These are phyloP conservation scores for Sugiyamaella marilandica DNA, from an alignment of 805 yeast genomes.

Conservation along the genomic window DNA sequence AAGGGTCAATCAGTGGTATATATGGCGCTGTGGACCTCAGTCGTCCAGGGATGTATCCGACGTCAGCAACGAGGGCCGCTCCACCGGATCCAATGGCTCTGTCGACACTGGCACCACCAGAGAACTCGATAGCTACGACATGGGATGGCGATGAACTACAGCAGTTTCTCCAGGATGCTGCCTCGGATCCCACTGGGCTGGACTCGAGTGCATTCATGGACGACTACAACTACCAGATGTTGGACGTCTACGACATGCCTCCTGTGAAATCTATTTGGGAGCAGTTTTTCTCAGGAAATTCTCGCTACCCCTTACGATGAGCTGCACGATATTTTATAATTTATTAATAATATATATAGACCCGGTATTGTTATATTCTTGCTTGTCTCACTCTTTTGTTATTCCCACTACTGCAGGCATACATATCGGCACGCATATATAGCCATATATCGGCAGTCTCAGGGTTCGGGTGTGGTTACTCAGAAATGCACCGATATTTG, in stretches of 20 bases:
- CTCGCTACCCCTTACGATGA: background rate
- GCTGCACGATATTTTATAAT: background rate
- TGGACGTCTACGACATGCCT: background rate
- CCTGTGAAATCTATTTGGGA: background rate
- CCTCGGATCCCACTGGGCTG: background rate
- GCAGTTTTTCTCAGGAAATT: background rate
- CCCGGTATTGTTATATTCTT: background rate
- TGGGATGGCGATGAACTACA: slow-evolving; percentile 19
- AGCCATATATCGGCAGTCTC: too few species aligned
- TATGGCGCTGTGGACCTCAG: background rate
- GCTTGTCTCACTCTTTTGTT: background rate
- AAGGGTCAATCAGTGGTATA: background rate
- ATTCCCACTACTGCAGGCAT: background rate
- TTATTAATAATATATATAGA: too few species aligned
- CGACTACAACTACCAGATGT: background rate
- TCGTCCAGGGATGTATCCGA: background rate
- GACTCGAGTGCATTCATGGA: background rate
- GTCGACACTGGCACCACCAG: background rate
- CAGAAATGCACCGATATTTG: background rate
- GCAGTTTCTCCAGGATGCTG: slow-evolving; percentile 26
- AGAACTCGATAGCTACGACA: background rate
- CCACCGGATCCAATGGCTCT: slow-evolving; percentile 1
- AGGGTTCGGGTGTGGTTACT: background rate
- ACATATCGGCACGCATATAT: background rate
- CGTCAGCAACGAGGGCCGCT: background rate